phyloP scores from a whole-genome alignment of 768 basidiomycete genomes.

The Suillus occidentalis region DNA sequence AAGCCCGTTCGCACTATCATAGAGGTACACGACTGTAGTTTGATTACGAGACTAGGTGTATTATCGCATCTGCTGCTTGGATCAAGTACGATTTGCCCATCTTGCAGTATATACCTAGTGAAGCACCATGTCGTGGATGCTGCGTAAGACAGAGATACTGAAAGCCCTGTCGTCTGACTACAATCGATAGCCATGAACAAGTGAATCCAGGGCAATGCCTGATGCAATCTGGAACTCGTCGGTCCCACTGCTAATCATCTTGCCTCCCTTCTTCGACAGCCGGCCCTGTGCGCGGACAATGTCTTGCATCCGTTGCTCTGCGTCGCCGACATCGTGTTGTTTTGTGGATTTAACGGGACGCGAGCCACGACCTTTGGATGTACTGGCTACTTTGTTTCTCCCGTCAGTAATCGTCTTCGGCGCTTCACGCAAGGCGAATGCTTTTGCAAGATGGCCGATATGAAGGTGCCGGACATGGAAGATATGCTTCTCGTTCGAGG shows the following conservation, averaged over 20 bases:
- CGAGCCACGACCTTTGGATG: slow-evolving; percentile 8
- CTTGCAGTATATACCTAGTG: no score
- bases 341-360: slow-evolving; percentile 8
- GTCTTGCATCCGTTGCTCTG: slow-evolving; percentile 83
- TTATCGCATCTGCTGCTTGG: no score
- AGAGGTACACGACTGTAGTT: no score
- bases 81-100: no score
- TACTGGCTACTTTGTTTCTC: slow-evolving; percentile 20
- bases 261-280: slow-evolving; percentile 75
- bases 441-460: slow-evolving; percentile 90
- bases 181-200: slow-evolving; percentile 37
- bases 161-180: slow-evolving; percentile 1
- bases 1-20: no score
- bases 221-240: slow-evolving; percentile 81
- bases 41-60: no score
- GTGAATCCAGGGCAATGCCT: slow-evolving; percentile 58
- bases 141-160: no score
- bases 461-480: slow-evolving; percentile 96
- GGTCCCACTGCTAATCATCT: slow-evolving; percentile 63
- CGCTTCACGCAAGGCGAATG: slow-evolving; percentile 87
- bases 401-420: slow-evolving; percentile 44
- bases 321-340: slow-evolving; percentile 38
- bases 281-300: slow-evolving; percentile 84
- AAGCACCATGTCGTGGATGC: no score
- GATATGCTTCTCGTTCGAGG: slow-evolving; percentile 90